A percentile compares a stretch with the other conserved stretches of the same genome.
Evolutionary conservation across 176 grass and related monocot species (phyloP).

Genomic region (Oryza nivara): DNA sequence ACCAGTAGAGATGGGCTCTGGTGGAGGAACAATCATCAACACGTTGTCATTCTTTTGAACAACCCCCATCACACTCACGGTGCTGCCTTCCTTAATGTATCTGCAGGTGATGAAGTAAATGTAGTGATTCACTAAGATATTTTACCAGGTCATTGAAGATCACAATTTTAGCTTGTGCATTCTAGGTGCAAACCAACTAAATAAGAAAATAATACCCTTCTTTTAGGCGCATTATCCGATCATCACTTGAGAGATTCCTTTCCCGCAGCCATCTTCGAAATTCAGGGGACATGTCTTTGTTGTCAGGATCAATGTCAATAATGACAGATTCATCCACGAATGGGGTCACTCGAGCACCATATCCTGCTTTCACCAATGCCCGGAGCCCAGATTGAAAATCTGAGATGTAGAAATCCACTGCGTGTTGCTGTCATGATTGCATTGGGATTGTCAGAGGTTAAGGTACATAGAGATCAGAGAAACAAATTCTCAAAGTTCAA

Average conservation of each 20-base stretch:
- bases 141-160: not conserved
- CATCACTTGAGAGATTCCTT: conserved; percentile 86
- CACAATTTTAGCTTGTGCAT: conserved; percentile 23
- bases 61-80: conserved; percentile 97
- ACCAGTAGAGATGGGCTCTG: conserved; percentile 77
- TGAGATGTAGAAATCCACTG: conserved; percentile 97
- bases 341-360: conserved; percentile 71
- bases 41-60: conserved; percentile 91
- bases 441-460: conserved; percentile 25
- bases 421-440: conserved; percentile 63
- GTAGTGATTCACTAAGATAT: not conserved
- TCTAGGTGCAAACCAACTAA: conserved; percentile 11
- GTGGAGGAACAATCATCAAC: conserved; percentile 84
- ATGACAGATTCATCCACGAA: conserved; percentile 89
- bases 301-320: conserved; percentile 85
- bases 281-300: conserved; percentile 91
- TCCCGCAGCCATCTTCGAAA: conserved; percentile 85
- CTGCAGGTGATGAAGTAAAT: conserved; percentile 45
- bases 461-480: not conserved
- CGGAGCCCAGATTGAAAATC: conserved; percentile 99
- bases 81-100: conserved; percentile 98
- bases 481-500: conserved; percentile 3
- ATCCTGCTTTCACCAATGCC: conserved; percentile 90
- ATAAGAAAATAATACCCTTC: conserved; percentile 75
- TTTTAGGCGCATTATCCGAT: conserved; percentile 89